Evolutionary conservation across 2,329 filamentous ascomycete species (phyloP).

Genomic region (Aspergillus udagawae): DNA sequence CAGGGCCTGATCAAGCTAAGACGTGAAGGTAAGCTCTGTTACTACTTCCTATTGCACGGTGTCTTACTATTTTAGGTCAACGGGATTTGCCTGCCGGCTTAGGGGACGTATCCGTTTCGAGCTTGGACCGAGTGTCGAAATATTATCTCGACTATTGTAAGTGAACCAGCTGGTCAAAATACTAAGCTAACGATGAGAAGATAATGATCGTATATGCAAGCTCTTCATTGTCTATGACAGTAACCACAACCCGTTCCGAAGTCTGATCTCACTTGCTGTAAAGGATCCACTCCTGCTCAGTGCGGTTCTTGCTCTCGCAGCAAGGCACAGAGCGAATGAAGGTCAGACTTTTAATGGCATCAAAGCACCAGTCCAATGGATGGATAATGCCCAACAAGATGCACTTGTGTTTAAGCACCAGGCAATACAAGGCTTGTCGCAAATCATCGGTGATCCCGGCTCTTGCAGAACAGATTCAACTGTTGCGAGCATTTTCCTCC

Average conservation of each 20-base stretch:
- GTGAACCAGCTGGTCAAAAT: neutral
- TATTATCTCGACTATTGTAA: conserved; percentile 29
- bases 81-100: conserved; percentile 2
- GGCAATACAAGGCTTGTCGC: conserved; percentile 29
- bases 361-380: conserved; percentile 3
- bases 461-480: conserved; percentile 22
- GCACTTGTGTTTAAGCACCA: conserved; percentile 32
- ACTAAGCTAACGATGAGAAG: conserved; percentile 6
- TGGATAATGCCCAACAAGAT: conserved; percentile 20
- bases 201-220: conserved; percentile 29
- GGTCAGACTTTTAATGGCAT: conserved; percentile 17
- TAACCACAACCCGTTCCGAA: conserved; percentile 25
- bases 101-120: conserved; percentile 8
- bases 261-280: conserved; percentile 23
- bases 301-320: conserved; percentile 27
- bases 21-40: too few species aligned
- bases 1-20: too few species aligned
- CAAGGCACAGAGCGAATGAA: conserved; percentile 25
- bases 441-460: conserved; percentile 12
- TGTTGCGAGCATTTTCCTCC: conserved; percentile 32
- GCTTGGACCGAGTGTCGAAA: conserved; percentile 15
- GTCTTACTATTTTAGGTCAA: conserved; percentile 3
- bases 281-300: conserved; percentile 21
- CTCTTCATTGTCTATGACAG: conserved; percentile 28
- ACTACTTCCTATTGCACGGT: too few species aligned